Base-by-base conservation (phyloP, 2,329 filamentous ascomycete species). In the Hymenoscyphus fructigenus region DNA sequence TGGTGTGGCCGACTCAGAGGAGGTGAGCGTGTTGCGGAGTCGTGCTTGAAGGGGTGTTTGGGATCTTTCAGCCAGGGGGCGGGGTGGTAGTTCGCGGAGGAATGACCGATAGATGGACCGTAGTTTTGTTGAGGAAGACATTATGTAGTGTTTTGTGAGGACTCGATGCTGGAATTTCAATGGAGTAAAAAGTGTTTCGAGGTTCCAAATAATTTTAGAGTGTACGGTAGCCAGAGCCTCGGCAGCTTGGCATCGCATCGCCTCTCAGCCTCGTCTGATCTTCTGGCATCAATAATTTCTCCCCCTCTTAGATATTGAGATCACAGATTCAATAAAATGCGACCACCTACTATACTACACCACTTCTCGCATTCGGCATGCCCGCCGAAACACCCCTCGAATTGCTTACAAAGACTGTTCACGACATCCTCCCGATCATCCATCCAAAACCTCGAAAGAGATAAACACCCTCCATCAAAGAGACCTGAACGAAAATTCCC, bases 101-200 rank as follows among this genome's bases (percentile, higher is more conserved):
- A 97, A 83, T 53, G 89, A 85, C 73, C 94, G 91, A 84, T 98
- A 98, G 75, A 97, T 84, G 41, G 92, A 87, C 74, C 92, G 91
- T 53, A 91, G 76, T 47, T 81, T 80, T 50, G 84, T 76, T 67
- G 82, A 77, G 47, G 78, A 73, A 57, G 77, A 59, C 69, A 73
- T 71, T 55, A 63, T 69, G 26, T 50, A 23, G 5, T 5, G 17
- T 41, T 29, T 57, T 20, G 53, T 6, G 53, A 32, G 53, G 17
- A n/a, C 53, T 28, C 32, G 53, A 34, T 23, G 53, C 53, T 57
- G 20, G 26, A 34, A 28, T 0, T 29, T 32, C 29, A 32, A 28
- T 56, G 58, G 36, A 60, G 23, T 47, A 32, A 58, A 20, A 53
- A 26, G 12, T 41, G 36, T 41, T 17, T 44, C 41, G 6, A 44